Base-by-base conservation (phyloP, 306 rosid species). In the Prunus kanzakura region DNA sequence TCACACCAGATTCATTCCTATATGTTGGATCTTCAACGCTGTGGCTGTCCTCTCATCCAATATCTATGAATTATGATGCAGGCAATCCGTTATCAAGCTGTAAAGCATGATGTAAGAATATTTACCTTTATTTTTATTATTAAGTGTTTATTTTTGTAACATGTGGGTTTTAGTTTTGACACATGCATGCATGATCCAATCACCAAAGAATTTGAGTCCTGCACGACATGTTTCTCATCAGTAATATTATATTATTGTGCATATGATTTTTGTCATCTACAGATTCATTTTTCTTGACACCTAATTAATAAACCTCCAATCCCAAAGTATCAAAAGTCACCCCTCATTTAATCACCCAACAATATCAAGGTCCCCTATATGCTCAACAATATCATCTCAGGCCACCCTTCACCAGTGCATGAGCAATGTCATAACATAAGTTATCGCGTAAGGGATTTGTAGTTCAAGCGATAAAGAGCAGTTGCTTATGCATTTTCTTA, bases 191-290 rank as follows among this genome's bases (percentile, higher is more conserved):
- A 84, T 76, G 11, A 11, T 15, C 69, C 77, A 78, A 57, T 74
- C 85, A 74, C 64, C 7, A 16, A 79, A 54, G 64, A 75, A 79
- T 85, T 85, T 80, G 88, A 91, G 91, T 86, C 87, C 88, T 79
- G 56, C 89, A 91, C 90, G 93, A 77, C 81, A 85, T 68, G n/a
- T 55, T 69, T 75, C 85, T 63, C 72, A 64, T 73, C 86, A 30
- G 29, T 55, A 73, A n/a, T 13, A 76, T 67, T 76, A 65, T 70
- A 22, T 22, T 76, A 58, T 78, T 63, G 41, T 30, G 51, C 27
- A 27, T 20, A 56, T n/a, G 12, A 19, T 15, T 20, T n/a, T 64
- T 22, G 41, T 11, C 27, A 6, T 72, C 2, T 65, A n/a, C 23
- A n/a, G 23, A 38, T 38, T 35, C 23, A 10, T 65, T 65, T 32